Evolutionary conservation across 1,139 yeast genomes (phyloP).

Genomic region (Zygotorulaspora mrakii): DNA sequence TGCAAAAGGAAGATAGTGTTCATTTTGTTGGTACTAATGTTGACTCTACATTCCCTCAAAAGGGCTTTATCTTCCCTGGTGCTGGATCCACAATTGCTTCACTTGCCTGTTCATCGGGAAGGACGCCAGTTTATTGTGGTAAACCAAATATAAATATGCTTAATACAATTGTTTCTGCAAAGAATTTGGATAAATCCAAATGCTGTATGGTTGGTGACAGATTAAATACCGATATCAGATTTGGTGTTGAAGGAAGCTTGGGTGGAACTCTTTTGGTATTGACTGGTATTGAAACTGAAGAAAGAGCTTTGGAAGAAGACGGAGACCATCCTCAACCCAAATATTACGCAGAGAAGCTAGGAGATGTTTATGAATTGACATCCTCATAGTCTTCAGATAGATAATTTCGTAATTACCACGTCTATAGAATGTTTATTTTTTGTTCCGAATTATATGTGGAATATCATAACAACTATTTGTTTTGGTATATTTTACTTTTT

Average conservation of each 20-base stretch:
- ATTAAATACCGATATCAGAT: constrained; percentile 88
- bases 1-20: constrained; percentile 55
- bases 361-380: constrained; percentile 61
- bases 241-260: constrained; percentile 83
- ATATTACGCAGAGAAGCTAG: constrained; percentile 67
- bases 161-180: constrained; percentile 75
- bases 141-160: constrained; percentile 90
- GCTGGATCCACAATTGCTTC: constrained; percentile 91
- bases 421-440: neutral
- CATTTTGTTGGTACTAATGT: constrained; percentile 92
- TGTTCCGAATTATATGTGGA: neutral
- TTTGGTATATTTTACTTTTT: neutral
- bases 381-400: constrained; percentile 3
- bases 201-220: constrained; percentile 96
- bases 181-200: constrained; percentile 51
- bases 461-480: too few species aligned
- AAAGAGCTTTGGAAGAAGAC: constrained; percentile 45
- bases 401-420: neutral
- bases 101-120: constrained; percentile 70
- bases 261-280: constrained; percentile 76
- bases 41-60: constrained; percentile 89
- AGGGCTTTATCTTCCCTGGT: constrained; percentile 83
- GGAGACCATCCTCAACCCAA: constrained; percentile 53
- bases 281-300: constrained; percentile 84
- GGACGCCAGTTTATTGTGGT: constrained; percentile 80